phyloP scores from a whole-genome alignment of 2,329 filamentous ascomycete species.

The Ophiocordyceps camponoti-leonardi region DNA sequence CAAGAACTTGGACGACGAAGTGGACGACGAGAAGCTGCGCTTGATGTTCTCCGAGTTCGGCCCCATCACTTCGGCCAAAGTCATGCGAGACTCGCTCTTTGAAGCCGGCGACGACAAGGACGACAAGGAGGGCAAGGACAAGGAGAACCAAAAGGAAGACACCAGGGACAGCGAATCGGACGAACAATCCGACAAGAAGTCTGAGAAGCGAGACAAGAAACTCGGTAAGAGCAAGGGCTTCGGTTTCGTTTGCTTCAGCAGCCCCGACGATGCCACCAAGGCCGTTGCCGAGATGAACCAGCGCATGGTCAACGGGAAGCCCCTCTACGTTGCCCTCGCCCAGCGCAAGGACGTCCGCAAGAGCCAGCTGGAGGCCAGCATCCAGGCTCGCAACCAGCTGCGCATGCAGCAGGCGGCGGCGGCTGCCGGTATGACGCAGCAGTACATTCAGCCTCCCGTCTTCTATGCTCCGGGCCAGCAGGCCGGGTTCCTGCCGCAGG shows the following conservation, averaged over 20 bases:
- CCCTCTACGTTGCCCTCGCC: constrained; percentile 90
- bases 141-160: constrained; percentile 31
- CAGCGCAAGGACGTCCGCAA: constrained; percentile 99
- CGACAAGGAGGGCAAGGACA: constrained; percentile 28
- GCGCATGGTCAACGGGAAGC: constrained; percentile 95
- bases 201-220: constrained; percentile 41
- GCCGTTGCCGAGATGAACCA: constrained; percentile 99
- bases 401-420: constrained; percentile 95
- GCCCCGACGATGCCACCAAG: constrained; percentile 97
- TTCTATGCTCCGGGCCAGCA: constrained; percentile 80
- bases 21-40: constrained; percentile 95
- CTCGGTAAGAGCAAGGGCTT: constrained; percentile 99
- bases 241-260: constrained; percentile 99
- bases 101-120: constrained; percentile 39
- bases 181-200: constrained; percentile 35
- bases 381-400: constrained; percentile 96
- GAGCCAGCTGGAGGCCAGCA: constrained; percentile 97
- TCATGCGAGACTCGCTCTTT: constrained; percentile 72
- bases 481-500: constrained; percentile 49
- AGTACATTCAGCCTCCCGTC: constrained; percentile 77
- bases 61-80: constrained; percentile 95
- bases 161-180: constrained; percentile 27
- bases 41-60: constrained; percentile 84
- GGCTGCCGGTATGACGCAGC: constrained; percentile 72
- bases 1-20: constrained; percentile 94